phyloP scores from a whole-genome alignment of 441 rosid genomes.

The Daphne laureola region DNA sequence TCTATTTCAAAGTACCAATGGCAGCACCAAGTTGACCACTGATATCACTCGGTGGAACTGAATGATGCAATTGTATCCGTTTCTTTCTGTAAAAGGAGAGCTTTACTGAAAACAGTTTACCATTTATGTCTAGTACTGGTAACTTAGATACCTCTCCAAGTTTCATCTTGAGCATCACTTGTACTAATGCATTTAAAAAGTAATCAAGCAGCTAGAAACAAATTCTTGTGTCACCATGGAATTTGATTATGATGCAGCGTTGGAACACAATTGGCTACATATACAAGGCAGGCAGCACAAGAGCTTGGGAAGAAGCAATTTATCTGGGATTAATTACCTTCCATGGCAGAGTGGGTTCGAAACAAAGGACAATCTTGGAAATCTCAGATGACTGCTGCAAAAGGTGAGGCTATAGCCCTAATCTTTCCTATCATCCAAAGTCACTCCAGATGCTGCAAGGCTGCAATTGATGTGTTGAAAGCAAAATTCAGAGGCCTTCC shows the following conservation, averaged over 20 bases:
- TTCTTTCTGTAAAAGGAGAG: constrained; percentile 83
- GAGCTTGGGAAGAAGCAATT: constrained; percentile 88
- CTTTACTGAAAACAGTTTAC: constrained; percentile 65
- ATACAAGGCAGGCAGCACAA: constrained; percentile 86
- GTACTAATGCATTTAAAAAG: too few species aligned
- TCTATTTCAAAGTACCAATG: too few species aligned
- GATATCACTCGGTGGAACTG: constrained; percentile 32
- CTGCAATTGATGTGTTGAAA: neutral
- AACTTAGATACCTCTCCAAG: neutral
- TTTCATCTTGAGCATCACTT: too few species aligned
- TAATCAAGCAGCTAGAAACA: too few species aligned
- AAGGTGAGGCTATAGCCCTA: constrained; percentile 28
- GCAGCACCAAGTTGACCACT: neutral
- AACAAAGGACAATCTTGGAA: constrained; percentile 91
- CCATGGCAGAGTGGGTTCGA: constrained; percentile 86
- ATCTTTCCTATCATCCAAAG: neutral
- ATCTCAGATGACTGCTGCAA: constrained; percentile 90
- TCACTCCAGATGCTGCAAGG: neutral
- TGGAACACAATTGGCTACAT: constrained; percentile 88
- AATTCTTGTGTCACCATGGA: too few species aligned
- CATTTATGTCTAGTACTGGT: constrained; percentile 72
- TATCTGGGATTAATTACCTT: constrained; percentile 85
- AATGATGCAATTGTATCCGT: constrained; percentile 88
- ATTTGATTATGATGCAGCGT: constrained; percentile 32
- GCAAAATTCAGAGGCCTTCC: constrained; percentile 52